These are phyloP conservation scores for Globisporangium yorkense DNA, from an alignment of 352 stramenopile species.

Conservation along the genomic window DNA sequence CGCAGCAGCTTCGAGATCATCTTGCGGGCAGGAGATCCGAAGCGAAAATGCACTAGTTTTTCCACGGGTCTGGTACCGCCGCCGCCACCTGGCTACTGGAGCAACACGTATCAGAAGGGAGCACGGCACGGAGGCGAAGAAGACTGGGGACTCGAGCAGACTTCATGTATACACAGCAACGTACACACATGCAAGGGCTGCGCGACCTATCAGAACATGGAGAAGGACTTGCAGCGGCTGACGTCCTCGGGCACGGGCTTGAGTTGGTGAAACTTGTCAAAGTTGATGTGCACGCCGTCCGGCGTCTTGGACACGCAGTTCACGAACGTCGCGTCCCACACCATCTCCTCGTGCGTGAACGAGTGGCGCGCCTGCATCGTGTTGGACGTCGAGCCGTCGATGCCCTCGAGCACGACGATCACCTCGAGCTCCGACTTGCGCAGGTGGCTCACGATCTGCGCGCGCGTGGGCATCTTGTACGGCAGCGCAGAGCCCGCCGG, in stretches of 20 bases:
- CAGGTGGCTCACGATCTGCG: constrained; percentile 70
- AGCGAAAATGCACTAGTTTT: background rate
- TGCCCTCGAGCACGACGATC: constrained; percentile 76
- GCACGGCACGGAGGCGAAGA: too few species aligned
- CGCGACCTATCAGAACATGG: constrained; percentile 8
- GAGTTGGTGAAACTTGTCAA: constrained; percentile 77
- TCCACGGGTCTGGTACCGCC: too few species aligned
- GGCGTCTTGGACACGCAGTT: constrained; percentile 60
- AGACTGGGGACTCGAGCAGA: too few species aligned
- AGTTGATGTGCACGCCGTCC: constrained; percentile 65
- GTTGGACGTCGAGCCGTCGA: constrained; percentile 81
- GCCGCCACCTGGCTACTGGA: too few species aligned
- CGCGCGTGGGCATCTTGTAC: constrained; percentile 60
- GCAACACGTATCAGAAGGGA: too few species aligned
- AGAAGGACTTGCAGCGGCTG: constrained; percentile 15
- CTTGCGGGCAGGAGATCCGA: background rate
- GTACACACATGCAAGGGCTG: background rate
- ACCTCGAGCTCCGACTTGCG: constrained; percentile 68
- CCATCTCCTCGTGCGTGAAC: constrained; percentile 78
- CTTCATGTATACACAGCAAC: background rate
- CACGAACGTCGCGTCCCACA: constrained; percentile 74
- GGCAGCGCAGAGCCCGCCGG: constrained; percentile 10
- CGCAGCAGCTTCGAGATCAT: background rate
- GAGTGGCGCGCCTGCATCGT: constrained; percentile 85
- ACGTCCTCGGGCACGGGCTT: constrained; percentile 57